Evolutionary conservation across 768 basidiomycete species (phyloP), one percentile per base, ranked within the genome.

Genomic region (Trametes cinnabarina): DNA sequence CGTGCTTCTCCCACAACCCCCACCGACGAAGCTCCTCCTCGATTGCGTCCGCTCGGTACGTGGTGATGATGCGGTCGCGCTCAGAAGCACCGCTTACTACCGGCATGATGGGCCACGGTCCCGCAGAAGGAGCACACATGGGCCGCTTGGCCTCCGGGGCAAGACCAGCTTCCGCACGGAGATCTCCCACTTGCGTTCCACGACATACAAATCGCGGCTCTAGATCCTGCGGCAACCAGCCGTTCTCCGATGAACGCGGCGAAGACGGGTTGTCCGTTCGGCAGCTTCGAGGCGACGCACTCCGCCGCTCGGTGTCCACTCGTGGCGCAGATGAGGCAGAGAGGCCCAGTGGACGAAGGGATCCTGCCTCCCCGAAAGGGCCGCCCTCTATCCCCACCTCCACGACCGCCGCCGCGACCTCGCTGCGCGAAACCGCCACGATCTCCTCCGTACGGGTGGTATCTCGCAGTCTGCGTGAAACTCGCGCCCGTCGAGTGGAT

Each of bases 1-100:
- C 6, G 17, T 35, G 34, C 12, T 14, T 19, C 1, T 25, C 34
- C 25, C 39, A 23, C 3, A 57, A n/a, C 20, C 37, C 28, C 20
- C 39, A 28, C 4, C 20, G 20, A 2, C 35, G 3, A 19, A 57
- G 47, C 14, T 35, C 47, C 2, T 19, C 40, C n/a, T 58, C 57
- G 20, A 52, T 47, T 0, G 11, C 50, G 14, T 58, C 50, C 10
- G 50, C 43, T 19, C 46, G 34, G 34, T 51, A 58, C 2, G 50
- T 40, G 14, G 57, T 58, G 23, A 58, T 53, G 23, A 58, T 25
- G 32, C 50, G 50, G 30, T 5, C 11, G 22, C 44, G n/a, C 41
- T 55, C 54, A 47, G 23, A 47, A 17, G 44, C 54, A 55, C 44
- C 44, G 43, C 44, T 47, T 47, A 55, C 54, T 47, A 4, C 19